Evolutionary conservation across 768 basidiomycete species (phyloP).

Genomic region (Lepiota brunneoincarnata): DNA sequence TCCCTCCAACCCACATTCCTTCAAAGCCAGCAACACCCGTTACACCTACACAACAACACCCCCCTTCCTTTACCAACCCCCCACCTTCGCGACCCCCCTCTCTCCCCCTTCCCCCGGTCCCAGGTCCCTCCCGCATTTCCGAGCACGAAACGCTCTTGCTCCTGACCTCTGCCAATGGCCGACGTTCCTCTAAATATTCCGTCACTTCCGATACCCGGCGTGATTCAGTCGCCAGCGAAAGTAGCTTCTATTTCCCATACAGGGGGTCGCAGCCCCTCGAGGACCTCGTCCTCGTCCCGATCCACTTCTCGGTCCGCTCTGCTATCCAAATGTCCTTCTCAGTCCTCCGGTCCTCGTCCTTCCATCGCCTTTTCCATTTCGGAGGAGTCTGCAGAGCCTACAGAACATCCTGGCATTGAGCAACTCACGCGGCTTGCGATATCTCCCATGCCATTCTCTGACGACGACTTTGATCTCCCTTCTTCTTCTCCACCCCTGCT

Average conservation of each 20-base stretch:
- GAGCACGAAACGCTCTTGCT: constrained; percentile 45
- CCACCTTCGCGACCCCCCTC: constrained; percentile 59
- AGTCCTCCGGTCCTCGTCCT: constrained; percentile 16
- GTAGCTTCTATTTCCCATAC: constrained; percentile 5
- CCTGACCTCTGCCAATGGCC: constrained; percentile 24
- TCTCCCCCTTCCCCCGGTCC: constrained; percentile 62
- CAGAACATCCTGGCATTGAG: constrained; percentile 1
- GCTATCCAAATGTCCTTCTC: constrained; percentile 19
- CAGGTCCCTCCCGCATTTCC: constrained; percentile 57
- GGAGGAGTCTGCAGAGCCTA: constrained; percentile 15
- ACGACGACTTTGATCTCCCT: constrained; percentile 25
- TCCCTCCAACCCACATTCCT: constrained; percentile 41
- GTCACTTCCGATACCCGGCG: constrained; percentile 16
- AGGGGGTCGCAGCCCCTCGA: constrained; percentile 1
- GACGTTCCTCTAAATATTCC: constrained; percentile 24
- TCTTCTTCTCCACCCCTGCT: constrained; percentile 10
- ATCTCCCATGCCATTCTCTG: constrained; percentile 25
- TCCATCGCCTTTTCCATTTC: constrained; percentile 27
- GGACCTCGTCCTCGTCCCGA: constrained; percentile 4
- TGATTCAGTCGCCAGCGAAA: constrained; percentile 20
- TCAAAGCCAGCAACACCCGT: constrained; percentile 17
- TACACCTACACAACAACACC: neutral
- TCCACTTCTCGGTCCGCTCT: constrained; percentile 9
- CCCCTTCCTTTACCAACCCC: constrained; percentile 39
- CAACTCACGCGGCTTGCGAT: constrained; percentile 20